phyloP scores from a whole-genome alignment of 108 stramenopile genomes.

The Cyclostephanos tholiformis region DNA sequence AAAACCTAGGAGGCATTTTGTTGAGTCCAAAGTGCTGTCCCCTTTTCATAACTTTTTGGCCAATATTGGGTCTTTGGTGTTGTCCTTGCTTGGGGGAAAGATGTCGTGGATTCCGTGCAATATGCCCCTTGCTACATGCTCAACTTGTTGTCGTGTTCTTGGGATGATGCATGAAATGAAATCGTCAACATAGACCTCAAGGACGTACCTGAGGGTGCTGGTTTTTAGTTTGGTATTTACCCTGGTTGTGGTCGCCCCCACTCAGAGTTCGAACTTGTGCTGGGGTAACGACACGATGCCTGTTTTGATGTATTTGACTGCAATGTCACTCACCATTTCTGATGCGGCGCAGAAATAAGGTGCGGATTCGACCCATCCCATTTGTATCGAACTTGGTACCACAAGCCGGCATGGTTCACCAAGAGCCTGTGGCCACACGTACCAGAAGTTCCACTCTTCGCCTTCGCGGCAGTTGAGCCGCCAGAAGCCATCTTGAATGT shows the following conservation, averaged over 20 bases:
- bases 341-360: no score
- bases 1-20: background rate
- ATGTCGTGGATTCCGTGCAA: background rate
- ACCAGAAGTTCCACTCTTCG: conserved; percentile 12
- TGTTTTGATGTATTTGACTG: no score
- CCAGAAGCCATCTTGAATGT: conserved; percentile 13
- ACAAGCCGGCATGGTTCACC: background rate
- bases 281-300: no score
- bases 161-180: background rate
- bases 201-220: no score
- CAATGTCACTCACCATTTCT: background rate
- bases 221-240: no score
- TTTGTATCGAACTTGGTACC: no score
- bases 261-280: background rate
- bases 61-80: background rate
- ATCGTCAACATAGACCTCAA: background rate
- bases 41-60: background rate
- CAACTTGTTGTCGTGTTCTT: background rate
- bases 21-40: background rate
- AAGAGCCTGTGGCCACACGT: no score
- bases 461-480: background rate
- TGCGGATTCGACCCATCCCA: no score
- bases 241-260: no score
- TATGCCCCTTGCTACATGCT: background rate
- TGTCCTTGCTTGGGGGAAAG: background rate